A percentile compares a stretch with the other conserved stretches of the same genome.
These are phyloP conservation scores for Aspergillus thermomutatus DNA, from an alignment of 2,329 filamentous ascomycete genomes.

Conservation along the genomic window DNA sequence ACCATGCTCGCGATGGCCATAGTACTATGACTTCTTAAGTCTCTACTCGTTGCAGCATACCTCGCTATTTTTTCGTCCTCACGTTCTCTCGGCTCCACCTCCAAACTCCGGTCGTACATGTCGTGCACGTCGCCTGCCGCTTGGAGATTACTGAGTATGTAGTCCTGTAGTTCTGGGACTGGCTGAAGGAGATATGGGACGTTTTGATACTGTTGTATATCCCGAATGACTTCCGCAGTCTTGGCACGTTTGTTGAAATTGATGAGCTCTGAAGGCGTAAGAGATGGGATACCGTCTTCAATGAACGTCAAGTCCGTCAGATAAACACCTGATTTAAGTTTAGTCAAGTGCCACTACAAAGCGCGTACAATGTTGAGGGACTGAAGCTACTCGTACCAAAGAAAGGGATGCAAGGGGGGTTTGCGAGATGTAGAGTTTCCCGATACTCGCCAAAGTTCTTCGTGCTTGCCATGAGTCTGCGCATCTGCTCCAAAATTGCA, in stretches of 20 bases:
- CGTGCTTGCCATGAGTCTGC: conserved; percentile 90
- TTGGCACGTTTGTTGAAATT: conserved; percentile 98
- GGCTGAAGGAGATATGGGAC: conserved; percentile 90
- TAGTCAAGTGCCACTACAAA: conserved; percentile 1
- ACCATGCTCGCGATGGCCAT: conserved; percentile 33
- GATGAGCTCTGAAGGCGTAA: conserved; percentile 94
- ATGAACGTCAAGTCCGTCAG: conserved; percentile 97
- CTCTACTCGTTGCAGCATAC: conserved; percentile 54
- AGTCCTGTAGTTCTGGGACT: conserved; percentile 90
- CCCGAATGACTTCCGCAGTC: conserved; percentile 95
- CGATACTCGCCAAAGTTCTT: conserved; percentile 98
- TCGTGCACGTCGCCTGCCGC: conserved; percentile 93
- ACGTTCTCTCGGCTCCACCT: conserved; percentile 88
- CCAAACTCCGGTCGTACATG: conserved; percentile 97
- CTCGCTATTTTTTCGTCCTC: conserved; percentile 99
- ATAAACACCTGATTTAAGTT: conserved; percentile 68
- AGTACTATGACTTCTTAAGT: conserved; percentile 22
- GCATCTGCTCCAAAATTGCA: conserved; percentile 80
- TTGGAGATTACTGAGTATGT: conserved; percentile 95
- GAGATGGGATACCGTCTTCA: conserved; percentile 93
- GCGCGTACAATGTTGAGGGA: not conserved
- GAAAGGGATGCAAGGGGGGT: conserved; percentile 96
- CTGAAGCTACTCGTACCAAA: conserved; percentile 64
- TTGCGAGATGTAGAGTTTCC: conserved; percentile 85
- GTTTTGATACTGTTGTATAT: conserved; percentile 98